A percentile compares a stretch with the other conserved stretches of the same genome.
Conservation (phyloP, 176 grass and related monocot species). For the Oryza punctata region DNA sequence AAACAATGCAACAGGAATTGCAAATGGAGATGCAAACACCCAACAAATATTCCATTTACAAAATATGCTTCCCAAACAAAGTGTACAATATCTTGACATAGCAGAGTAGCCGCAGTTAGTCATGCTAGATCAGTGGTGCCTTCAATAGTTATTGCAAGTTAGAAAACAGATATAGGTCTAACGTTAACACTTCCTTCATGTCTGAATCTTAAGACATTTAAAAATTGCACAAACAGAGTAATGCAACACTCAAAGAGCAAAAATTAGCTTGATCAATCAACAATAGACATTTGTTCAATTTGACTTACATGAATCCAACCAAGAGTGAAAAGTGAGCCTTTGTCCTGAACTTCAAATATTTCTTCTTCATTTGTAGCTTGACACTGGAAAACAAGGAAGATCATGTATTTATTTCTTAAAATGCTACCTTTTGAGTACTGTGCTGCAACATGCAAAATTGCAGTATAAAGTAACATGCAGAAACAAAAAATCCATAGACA, state of each 20-base stretch:
- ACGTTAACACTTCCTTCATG: background rate
- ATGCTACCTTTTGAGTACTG: background rate
- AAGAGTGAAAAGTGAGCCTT: constrained; percentile 87
- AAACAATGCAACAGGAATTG: background rate
- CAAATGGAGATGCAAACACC: background rate
- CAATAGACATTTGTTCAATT: constrained; percentile 1
- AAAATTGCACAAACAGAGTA: constrained; percentile 24
- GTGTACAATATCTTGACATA: constrained; percentile 4
- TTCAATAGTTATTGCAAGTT: constrained; percentile 2
- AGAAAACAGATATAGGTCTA: constrained; percentile 15
- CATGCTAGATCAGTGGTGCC: background rate
- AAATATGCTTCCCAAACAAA: constrained; percentile 26
- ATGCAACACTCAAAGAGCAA: constrained; percentile 1
- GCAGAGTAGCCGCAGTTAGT: constrained; percentile 1
- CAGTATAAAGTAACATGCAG: background rate
- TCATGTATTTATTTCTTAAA: constrained; percentile 28
- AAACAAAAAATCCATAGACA: background rate
- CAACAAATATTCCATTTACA: constrained; percentile 19
- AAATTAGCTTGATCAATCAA: constrained; percentile 21
- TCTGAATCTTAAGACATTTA: background rate
- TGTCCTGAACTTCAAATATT: constrained; percentile 99
- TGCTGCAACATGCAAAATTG: constrained; percentile 8
- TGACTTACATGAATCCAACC: constrained; percentile 99
- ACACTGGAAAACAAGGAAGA: constrained; percentile 62
- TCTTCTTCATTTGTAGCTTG: constrained; percentile 99